Conservation (phyloP, 2,329 filamentous ascomycete genomes). For the Aquanectria penicillioides region DNA sequence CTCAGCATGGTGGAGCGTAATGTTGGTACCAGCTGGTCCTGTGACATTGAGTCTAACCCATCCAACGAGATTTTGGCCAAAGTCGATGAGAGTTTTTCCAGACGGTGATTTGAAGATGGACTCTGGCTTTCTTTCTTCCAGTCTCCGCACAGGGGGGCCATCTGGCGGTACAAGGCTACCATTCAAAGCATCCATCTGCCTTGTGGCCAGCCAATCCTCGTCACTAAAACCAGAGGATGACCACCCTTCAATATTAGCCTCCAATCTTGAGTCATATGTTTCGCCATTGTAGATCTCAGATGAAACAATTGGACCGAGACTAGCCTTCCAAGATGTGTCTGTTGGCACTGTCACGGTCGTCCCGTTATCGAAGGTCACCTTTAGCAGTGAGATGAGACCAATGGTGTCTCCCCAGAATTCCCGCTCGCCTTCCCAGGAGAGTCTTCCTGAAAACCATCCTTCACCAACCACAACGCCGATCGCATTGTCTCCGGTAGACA, state of each 20-base stretch:
- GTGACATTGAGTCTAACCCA: conserved; percentile 52
- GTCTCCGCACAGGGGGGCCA: conserved; percentile 54
- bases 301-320: conserved; percentile 42
- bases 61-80: conserved; percentile 68
- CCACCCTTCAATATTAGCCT: conserved; percentile 44
- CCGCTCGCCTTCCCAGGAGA: conserved; percentile 34
- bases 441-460: conserved; percentile 56
- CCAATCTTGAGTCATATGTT: conserved; percentile 52
- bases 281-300: conserved; percentile 63
- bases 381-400: conserved; percentile 48
- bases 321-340: conserved; percentile 51
- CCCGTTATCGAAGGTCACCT: conserved; percentile 46
- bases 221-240: conserved; percentile 37
- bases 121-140: conserved; percentile 41
- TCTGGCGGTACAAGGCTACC: conserved; percentile 51
- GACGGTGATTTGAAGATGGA: conserved; percentile 47
- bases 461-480: conserved; percentile 55
- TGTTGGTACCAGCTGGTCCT: conserved; percentile 50
- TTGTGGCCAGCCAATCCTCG: conserved; percentile 43
- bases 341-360: conserved; percentile 42
- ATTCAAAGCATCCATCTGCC: conserved; percentile 41
- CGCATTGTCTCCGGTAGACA: conserved; percentile 47
- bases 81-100: conserved; percentile 61
- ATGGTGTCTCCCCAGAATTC: conserved; percentile 51
- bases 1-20: conserved; percentile 50